phyloP scores from a whole-genome alignment of 257 asterid species.

The Solanum habrochaites region DNA sequence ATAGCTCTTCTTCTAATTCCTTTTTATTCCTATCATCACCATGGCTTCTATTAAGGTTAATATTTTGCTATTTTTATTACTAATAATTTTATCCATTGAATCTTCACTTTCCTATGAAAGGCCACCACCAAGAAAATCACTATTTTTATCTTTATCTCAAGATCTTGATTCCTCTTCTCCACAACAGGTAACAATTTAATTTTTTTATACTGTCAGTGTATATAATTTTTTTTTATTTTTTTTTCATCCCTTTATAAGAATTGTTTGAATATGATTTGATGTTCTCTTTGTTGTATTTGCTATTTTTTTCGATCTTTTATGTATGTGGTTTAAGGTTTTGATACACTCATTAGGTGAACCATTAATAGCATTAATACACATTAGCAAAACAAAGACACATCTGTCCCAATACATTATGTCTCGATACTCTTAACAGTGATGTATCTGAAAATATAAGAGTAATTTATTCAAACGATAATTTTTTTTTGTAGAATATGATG shows the following conservation, averaged over 20 bases:
- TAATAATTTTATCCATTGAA: not conserved
- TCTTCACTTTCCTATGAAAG: slow-evolving; percentile 15
- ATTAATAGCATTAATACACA: not conserved
- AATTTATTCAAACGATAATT: not conserved
- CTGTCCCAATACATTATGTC: no score
- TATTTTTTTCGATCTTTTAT: not conserved
- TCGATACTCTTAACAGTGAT: no score
- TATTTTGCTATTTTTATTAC: not conserved
- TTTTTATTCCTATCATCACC: not conserved
- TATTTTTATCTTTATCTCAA: slow-evolving; percentile 1
- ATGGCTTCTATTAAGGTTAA: slow-evolving; percentile 7
- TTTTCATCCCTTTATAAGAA: not conserved
- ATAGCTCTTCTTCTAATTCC: not conserved
- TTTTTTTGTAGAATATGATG: no score
- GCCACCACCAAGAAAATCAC: slow-evolving; percentile 19
- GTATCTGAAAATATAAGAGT: not conserved
- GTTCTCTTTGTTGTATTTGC: not conserved
- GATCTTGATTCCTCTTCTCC: slow-evolving; percentile 19
- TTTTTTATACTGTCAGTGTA: not conserved
- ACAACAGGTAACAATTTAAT: slow-evolving; percentile 22
- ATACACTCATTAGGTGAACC: not conserved
- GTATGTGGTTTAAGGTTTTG: not conserved
- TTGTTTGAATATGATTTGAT: not conserved
- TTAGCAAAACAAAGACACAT: not conserved
- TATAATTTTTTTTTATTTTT: not conserved